Conservation (phyloP, 1,284 basidiomycete species). For the Cryptococcus wingfieldii region DNA sequence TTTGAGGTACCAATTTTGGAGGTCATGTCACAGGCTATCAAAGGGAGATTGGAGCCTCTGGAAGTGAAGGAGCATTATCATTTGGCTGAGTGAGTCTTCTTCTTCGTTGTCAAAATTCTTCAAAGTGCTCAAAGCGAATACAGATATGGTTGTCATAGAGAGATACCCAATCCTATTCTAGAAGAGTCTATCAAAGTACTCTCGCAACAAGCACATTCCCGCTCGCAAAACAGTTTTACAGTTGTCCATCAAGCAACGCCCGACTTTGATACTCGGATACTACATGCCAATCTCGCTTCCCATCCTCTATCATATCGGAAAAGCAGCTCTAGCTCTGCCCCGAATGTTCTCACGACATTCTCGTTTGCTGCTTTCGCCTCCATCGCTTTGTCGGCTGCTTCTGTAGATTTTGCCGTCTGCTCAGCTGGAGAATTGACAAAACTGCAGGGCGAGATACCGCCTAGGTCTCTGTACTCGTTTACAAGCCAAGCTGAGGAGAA, state of each 20-base stretch:
- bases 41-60: background rate
- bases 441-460: conserved; percentile 10
- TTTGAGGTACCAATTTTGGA: conserved; percentile 15
- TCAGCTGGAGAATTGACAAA: conserved; percentile 11
- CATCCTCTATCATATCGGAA: conserved; percentile 19
- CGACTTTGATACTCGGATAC: conserved; percentile 15
- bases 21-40: conserved; percentile 9
- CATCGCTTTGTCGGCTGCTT: conserved; percentile 9
- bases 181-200: conserved; percentile 10
- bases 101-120: no score
- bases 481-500: conserved; percentile 13
- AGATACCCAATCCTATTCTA: conserved; percentile 15
- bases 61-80: conserved; percentile 8
- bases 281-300: conserved; percentile 12
- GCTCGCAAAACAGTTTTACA: conserved; percentile 6
- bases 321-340: conserved; percentile 1
- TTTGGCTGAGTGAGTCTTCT: conserved; percentile 18
- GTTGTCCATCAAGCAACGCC: conserved; percentile 19
- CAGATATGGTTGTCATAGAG: conserved; percentile 21
- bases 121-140: background rate
- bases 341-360: conserved; percentile 17
- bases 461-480: conserved; percentile 8
- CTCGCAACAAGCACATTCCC: background rate
- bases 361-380: conserved; percentile 17
- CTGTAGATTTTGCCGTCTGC: conserved; percentile 18